A percentile compares a stretch with the other conserved stretches of the same genome.
Conservation (phyloP, 1,284 basidiomycete genomes). For the Entoloma clypeatum region DNA sequence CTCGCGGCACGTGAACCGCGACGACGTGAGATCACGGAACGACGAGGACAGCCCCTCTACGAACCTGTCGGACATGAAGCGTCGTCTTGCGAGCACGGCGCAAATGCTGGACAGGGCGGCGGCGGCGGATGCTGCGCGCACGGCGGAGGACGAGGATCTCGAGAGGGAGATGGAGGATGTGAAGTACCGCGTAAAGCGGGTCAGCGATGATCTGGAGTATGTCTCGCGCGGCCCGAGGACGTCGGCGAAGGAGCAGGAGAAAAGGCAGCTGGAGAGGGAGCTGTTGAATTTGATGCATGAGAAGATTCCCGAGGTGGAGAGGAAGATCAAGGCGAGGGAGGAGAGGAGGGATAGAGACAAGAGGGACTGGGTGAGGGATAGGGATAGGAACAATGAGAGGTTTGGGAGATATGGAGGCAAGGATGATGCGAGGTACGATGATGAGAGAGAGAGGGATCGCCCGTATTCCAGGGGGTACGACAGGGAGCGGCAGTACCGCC, state of each 20-base stretch:
- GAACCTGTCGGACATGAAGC: slow-evolving; percentile 86
- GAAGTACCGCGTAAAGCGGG: slow-evolving; percentile 79
- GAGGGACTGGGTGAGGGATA: slow-evolving; percentile 73
- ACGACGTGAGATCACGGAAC: slow-evolving; percentile 71
- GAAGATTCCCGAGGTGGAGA: slow-evolving; percentile 87
- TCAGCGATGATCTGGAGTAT: slow-evolving; percentile 94
- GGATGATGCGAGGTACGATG: slow-evolving; percentile 30
- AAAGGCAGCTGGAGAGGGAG: slow-evolving; percentile 86
- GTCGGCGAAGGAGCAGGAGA: slow-evolving; percentile 79
- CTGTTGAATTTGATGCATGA: slow-evolving; percentile 88
- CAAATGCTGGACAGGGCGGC: slow-evolving; percentile 76
- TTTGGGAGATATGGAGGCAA: slow-evolving; percentile 58
- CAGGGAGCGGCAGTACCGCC: slow-evolving; percentile 17
- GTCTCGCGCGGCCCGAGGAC: slow-evolving; percentile 77
- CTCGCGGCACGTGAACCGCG: slow-evolving; percentile 85
- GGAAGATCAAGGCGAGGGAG: slow-evolving; percentile 79
- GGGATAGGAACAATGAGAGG: slow-evolving; percentile 84
- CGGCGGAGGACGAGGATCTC: slow-evolving; percentile 82
- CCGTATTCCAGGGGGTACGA: slow-evolving; percentile 29
- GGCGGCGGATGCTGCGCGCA: slow-evolving; percentile 56
- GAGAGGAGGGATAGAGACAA: slow-evolving; percentile 74
- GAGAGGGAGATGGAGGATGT: slow-evolving; percentile 90
- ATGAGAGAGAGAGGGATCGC: slow-evolving; percentile 33
- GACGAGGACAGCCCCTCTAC: slow-evolving; percentile 68
- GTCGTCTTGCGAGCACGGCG: slow-evolving; percentile 80